Evolutionary conservation across 1,284 basidiomycete species (phyloP).

Genomic region (Rhodotorula sp.): DNA sequence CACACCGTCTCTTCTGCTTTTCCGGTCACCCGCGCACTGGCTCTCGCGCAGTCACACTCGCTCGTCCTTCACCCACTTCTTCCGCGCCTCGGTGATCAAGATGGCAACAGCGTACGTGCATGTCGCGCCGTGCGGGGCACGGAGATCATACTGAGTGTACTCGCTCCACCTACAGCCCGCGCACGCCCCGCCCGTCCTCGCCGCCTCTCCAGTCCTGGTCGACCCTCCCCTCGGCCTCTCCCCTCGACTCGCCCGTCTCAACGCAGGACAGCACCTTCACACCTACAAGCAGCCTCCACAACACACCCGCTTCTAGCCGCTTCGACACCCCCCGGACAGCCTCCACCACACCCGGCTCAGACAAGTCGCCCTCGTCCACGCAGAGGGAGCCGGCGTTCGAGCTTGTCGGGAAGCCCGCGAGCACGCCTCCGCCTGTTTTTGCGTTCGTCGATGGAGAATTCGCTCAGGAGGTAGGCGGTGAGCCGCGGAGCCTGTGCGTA

Average conservation of each 20-base stretch:
- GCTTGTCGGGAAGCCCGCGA: background rate
- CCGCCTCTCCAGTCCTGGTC: background rate
- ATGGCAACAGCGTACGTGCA: no score
- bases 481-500: constrained; percentile 12
- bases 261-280: background rate
- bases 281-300: no score
- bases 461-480: rapidly evolving
- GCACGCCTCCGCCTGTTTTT: background rate
- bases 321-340: background rate
- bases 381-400: background rate
- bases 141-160: no score
- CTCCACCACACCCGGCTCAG: background rate
- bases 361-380: background rate
- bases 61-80: no score
- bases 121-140: no score
- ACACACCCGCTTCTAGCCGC: background rate
- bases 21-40: no score
- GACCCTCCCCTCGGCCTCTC: background rate
- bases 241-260: background rate
- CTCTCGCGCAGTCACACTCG: no score
- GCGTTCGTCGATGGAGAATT: background rate
- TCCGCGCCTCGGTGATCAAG: no score
- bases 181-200: background rate
- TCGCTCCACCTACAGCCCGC: background rate
- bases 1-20: no score